Percentiles rank a stretch among this genome's conserved stretches.
These are phyloP conservation scores for Neophaeococcomyces mojaviensis DNA, from an alignment of 2,329 filamentous ascomycete species.

Conservation along the genomic window DNA sequence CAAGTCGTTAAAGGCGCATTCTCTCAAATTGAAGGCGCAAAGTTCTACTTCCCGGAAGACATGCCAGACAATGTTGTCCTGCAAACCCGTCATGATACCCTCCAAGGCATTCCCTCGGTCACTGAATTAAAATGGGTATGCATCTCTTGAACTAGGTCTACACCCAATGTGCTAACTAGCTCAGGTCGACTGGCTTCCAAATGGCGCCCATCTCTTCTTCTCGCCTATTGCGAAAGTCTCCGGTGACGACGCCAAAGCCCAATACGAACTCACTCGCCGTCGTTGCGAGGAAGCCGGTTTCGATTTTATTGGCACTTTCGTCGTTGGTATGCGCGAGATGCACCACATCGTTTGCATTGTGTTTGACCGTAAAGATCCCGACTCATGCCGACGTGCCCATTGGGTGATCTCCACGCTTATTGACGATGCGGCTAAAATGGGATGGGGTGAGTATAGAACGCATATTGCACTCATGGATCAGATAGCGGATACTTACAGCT, in stretches of 20 bases:
- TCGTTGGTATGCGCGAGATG: constrained; percentile 47
- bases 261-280: constrained; percentile 37
- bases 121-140: constrained; percentile 34
- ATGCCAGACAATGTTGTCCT: constrained; percentile 27
- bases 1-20: constrained; percentile 40
- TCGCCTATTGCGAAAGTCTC: constrained; percentile 45
- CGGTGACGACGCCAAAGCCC: constrained; percentile 39
- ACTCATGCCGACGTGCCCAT: constrained; percentile 32
- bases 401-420: constrained; percentile 29
- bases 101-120: constrained; percentile 24
- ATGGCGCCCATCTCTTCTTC: constrained; percentile 47
- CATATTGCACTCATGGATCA: constrained; percentile 41
- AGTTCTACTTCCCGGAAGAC: constrained; percentile 38
- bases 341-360: constrained; percentile 51
- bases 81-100: constrained; percentile 25
- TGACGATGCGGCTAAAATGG: constrained; percentile 33
- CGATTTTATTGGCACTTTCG: constrained; percentile 46
- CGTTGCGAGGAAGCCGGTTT: constrained; percentile 39
- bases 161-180: too few relatives aligned
- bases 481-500: constrained; percentile 38
- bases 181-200: constrained; percentile 43
- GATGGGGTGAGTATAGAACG: constrained; percentile 42
- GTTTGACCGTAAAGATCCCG: constrained; percentile 40
- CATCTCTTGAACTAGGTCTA: too few relatives aligned
- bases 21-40: constrained; percentile 34